Base-by-base conservation (phyloP, 163 green algal genomes). In the Picocystis sp. region DNA sequence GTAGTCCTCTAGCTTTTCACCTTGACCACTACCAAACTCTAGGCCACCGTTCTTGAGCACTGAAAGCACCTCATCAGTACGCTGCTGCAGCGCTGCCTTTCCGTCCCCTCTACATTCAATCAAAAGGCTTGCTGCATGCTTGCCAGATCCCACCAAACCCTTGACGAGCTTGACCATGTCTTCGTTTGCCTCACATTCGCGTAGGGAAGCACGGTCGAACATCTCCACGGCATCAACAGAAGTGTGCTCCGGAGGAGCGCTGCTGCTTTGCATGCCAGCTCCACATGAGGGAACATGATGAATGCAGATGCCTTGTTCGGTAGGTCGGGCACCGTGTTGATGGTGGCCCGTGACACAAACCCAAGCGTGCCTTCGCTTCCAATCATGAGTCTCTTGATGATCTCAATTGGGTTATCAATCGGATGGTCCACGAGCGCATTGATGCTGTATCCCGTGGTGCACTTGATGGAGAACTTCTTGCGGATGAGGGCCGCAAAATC, bases 401-500 rank as follows among this genome's bases (percentile, higher is more conserved):
- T 89, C 77, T 94, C 84, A 50, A 97, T 86, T 15, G 86, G 86
- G 61, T 93, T 79, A 46, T 86, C 71, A 8, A 76, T 22, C 2
- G 76, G 79, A 76, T 88, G 88, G 74, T 94, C 83, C 35, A 97
- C 86, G 47, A 97, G 75, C 13, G 88, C 88, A 56, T 97, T 97
- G 34, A 97, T 72, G 9, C 71, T 86, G 74, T 97, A 97, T 50
- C 79, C 86, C 21, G 86, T 97, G 52, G 88, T 97, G 76, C 86
- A 95, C 79, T 97, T 97, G 81, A 97, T 97, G 49, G 83, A 71
- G 65, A 94, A 95, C 77, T 97, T 97, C 65, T 82, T 76, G 45
- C 82, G 66, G 64, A 97, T 95, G 43, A 94, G 75, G 41, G 73
- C 75, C 17, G 73, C 69, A 25, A 95, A 77, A 54, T 87, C 62